A percentile compares a stretch with the other conserved stretches of the same genome.
phyloP scores from a whole-genome alignment of 1,284 basidiomycete genomes.

The Fomitopsis betulina region DNA sequence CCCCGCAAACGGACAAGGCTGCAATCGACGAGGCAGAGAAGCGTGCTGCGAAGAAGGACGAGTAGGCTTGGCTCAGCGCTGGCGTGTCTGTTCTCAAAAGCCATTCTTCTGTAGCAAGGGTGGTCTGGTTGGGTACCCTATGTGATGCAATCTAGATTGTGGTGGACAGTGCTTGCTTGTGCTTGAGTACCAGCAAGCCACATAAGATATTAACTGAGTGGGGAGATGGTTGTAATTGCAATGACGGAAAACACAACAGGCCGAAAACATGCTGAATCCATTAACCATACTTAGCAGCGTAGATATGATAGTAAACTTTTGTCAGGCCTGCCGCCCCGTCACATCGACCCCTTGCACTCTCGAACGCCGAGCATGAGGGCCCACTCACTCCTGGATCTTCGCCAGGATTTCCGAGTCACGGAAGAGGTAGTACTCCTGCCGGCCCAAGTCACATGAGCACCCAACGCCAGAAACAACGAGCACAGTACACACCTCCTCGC shows the following conservation, averaged over 20 bases:
- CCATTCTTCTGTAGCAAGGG: neutral
- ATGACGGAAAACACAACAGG: neutral
- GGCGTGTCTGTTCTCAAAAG: no score
- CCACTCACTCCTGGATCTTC: slow-evolving; percentile 83
- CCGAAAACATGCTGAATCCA: slow-evolving; percentile 12
- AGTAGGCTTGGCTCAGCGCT: slow-evolving; percentile 25
- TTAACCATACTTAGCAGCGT: slow-evolving; percentile 26
- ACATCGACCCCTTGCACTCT: neutral
- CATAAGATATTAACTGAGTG: neutral
- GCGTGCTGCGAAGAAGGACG: slow-evolving; percentile 76
- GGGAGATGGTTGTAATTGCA: slow-evolving; percentile 5
- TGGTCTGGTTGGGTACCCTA: slow-evolving; percentile 1
- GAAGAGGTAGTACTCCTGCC: slow-evolving; percentile 92
- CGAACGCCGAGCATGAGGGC: neutral
- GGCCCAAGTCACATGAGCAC: neutral
- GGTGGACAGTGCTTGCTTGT: neutral
- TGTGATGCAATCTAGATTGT: neutral
- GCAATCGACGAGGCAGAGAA: slow-evolving; percentile 87
- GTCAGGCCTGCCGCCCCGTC: slow-evolving; percentile 1
- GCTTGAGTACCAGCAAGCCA: no score
- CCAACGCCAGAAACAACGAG: neutral
- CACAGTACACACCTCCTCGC: slow-evolving; percentile 77
- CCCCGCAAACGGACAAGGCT: slow-evolving; percentile 81
- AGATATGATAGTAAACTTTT: slow-evolving; percentile 28
- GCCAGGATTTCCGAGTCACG: slow-evolving; percentile 95